Conservation (phyloP, 2,329 filamentous ascomycete species). For the Ceratocystis diversiconidia region DNA sequence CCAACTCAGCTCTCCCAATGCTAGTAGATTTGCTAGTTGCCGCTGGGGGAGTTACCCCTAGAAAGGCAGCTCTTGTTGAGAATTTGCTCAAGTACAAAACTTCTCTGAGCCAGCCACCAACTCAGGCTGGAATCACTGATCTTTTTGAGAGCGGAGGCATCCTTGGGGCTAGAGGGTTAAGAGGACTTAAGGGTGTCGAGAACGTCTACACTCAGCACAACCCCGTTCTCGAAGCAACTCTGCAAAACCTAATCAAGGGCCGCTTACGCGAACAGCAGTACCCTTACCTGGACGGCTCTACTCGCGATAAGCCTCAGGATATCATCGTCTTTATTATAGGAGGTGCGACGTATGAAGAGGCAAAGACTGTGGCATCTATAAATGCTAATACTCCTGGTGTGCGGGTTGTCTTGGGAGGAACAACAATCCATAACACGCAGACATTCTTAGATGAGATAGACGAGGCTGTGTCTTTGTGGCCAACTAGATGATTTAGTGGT, state of each 20-base stretch:
- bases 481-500: slow-evolving; percentile 24
- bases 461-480: slow-evolving; percentile 76
- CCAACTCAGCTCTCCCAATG: slow-evolving; percentile 68
- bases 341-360: slow-evolving; percentile 90
- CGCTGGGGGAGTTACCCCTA: slow-evolving; percentile 63
- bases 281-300: slow-evolving; percentile 83
- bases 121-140: slow-evolving; percentile 70
- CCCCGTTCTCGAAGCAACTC: slow-evolving; percentile 67
- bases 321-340: slow-evolving; percentile 91
- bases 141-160: slow-evolving; percentile 86
- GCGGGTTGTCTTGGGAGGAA: slow-evolving; percentile 78
- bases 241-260: slow-evolving; percentile 90
- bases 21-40: slow-evolving; percentile 75
- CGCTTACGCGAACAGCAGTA: slow-evolving; percentile 74
- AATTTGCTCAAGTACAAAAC: slow-evolving; percentile 76
- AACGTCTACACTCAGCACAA: slow-evolving; percentile 99
- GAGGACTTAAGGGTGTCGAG: slow-evolving; percentile 90
- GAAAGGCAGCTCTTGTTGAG: slow-evolving; percentile 63
- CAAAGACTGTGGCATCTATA: slow-evolving; percentile 87
- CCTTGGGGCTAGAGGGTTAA: slow-evolving; percentile 63
- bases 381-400: slow-evolving; percentile 84
- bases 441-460: slow-evolving; percentile 87
- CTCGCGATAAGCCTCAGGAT: slow-evolving; percentile 90
- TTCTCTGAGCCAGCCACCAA: slow-evolving; percentile 65
- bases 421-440: slow-evolving; percentile 71